phyloP scores from a whole-genome alignment of 305 asterid genomes.

The Fraxinus floribunda region DNA sequence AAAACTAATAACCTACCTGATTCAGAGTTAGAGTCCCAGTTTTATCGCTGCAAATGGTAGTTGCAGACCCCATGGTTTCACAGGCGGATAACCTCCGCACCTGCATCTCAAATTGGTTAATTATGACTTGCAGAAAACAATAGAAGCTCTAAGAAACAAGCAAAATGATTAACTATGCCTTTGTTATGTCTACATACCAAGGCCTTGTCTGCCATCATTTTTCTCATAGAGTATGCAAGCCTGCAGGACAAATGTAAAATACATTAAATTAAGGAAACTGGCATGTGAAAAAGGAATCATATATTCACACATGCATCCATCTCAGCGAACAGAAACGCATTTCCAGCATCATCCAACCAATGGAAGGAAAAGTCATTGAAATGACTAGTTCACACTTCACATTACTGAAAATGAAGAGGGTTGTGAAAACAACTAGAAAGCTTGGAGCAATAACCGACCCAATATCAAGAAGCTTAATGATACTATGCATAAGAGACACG shows the following conservation, averaged over 20 bases:
- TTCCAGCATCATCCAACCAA: slow-evolving; percentile 14
- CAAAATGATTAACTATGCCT: slow-evolving; percentile 13
- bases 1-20: slow-evolving; percentile 48
- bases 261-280: slow-evolving; percentile 1
- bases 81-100: slow-evolving; percentile 98
- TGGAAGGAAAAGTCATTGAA: not conserved
- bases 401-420: slow-evolving; percentile 6
- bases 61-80: slow-evolving; percentile 98
- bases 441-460: slow-evolving; percentile 4
- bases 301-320: slow-evolving; percentile 10
- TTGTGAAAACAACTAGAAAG: not conserved
- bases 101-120: slow-evolving; percentile 41
- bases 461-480: slow-evolving; percentile 11
- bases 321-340: slow-evolving; percentile 7
- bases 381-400: not conserved
- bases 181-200: slow-evolving; percentile 53
- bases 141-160: not conserved
- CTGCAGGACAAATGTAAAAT: slow-evolving; percentile 44
- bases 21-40: slow-evolving; percentile 94
- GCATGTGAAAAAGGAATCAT: slow-evolving; percentile 17
- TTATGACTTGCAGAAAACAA: slow-evolving; percentile 9
- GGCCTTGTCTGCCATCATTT: slow-evolving; percentile 99
- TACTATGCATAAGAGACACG: not conserved
- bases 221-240: slow-evolving; percentile 98
- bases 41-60: slow-evolving; percentile 96